Evolutionary conservation across 2,329 filamentous ascomycete genomes (phyloP).

Genomic region (Tolypocladium guangdongense): DNA sequence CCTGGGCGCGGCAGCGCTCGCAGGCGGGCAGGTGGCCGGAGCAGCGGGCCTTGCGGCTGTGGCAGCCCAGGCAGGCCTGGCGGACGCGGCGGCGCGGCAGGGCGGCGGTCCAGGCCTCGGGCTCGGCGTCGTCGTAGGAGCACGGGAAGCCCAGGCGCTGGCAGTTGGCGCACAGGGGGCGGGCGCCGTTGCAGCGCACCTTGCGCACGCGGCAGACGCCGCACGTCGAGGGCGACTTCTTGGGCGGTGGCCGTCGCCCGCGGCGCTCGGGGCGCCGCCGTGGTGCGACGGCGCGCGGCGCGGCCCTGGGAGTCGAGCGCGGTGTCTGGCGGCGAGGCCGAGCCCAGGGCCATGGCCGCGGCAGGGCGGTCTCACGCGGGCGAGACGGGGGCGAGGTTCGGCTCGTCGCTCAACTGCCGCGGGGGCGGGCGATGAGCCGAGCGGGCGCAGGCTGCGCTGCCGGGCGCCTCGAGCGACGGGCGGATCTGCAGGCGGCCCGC

Average conservation of each 20-base stretch:
- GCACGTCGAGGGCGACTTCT: conserved; percentile 33
- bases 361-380: not conserved
- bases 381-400: not conserved
- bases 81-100: conserved; percentile 42
- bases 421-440: not conserved
- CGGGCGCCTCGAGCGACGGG: too few relatives aligned
- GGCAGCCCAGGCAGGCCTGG: conserved; percentile 46
- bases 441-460: not conserved
- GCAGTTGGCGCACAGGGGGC: conserved; percentile 45
- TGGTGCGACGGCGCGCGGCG: not conserved
- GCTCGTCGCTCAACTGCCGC: not conserved
- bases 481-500: not conserved
- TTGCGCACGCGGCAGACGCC: conserved; percentile 44
- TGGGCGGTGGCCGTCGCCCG: not conserved
- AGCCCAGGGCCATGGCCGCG: conserved; percentile 3
- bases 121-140: conserved; percentile 39
- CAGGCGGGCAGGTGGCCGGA: conserved; percentile 46
- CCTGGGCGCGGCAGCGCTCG: conserved; percentile 37
- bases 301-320: not conserved
- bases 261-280: too few relatives aligned
- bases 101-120: conserved; percentile 30
- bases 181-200: conserved; percentile 45
- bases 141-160: conserved; percentile 46
- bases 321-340: not conserved
- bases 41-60: conserved; percentile 47